Conservation (phyloP, 306 rosid genomes). For the Mimosa pudica region DNA sequence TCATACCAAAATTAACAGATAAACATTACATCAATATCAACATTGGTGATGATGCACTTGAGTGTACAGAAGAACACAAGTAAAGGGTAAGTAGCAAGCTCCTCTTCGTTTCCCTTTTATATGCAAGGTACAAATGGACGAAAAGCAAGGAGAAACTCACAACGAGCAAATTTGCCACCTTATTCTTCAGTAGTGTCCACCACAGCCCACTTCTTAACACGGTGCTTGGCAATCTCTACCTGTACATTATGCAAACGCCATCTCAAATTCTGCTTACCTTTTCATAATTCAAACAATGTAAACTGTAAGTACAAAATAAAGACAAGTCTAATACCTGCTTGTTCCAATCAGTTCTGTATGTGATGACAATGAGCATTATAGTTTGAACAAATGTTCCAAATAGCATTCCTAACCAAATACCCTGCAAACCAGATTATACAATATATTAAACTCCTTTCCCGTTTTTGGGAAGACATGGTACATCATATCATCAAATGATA, state of each 20-base stretch:
- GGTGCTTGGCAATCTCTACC: slow-evolving; percentile 33
- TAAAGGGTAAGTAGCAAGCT: not conserved
- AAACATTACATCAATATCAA: not conserved
- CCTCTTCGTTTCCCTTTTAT: not conserved
- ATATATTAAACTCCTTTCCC: not conserved
- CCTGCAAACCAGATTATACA: slow-evolving; percentile 34
- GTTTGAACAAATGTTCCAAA: slow-evolving; percentile 55
- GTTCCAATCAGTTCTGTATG: slow-evolving; percentile 56
- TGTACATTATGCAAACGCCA: not conserved
- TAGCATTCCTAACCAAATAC: slow-evolving; percentile 58
- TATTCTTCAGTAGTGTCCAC: slow-evolving; percentile 19
- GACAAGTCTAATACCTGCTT: slow-evolving; percentile 40
- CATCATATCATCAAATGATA: not conserved
- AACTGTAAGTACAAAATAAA: not conserved
- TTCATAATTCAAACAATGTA: not conserved
- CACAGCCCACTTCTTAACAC: slow-evolving; percentile 35
- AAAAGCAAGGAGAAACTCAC: not conserved
- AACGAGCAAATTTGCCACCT: not conserved
- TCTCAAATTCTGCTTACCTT: not conserved
- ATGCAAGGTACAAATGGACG: not conserved
- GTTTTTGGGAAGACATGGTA: not conserved
- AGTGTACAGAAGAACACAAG: no score
- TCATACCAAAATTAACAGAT: not conserved
- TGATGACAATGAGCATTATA: slow-evolving; percentile 37
- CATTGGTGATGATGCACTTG: not conserved